phyloP scores from a whole-genome alignment of 352 stramenopile species.

The Pythium sukuiense region DNA sequence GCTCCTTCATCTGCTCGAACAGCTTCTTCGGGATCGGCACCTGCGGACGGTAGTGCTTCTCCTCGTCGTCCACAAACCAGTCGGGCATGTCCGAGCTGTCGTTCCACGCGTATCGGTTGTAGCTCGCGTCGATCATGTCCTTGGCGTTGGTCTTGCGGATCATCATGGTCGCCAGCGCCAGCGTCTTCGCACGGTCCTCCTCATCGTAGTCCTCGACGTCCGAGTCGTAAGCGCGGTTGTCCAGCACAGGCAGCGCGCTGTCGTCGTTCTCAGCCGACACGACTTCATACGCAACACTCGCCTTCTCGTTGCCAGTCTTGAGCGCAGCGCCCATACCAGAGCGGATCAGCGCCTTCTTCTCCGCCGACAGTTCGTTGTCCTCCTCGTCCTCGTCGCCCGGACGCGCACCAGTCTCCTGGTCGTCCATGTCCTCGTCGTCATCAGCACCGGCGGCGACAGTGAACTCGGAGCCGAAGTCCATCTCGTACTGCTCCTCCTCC shows the following conservation, averaged over 20 bases:
- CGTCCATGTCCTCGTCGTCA: constrained; percentile 52
- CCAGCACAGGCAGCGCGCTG: constrained; percentile 59
- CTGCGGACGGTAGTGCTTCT: constrained; percentile 97
- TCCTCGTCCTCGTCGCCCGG: constrained; percentile 10
- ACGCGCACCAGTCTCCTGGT: constrained; percentile 21
- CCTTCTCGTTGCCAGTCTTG: constrained; percentile 1
- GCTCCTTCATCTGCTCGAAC: constrained; percentile 97
- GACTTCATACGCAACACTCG: constrained; percentile 47
- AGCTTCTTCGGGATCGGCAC: constrained; percentile 95
- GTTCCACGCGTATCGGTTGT: constrained; percentile 99
- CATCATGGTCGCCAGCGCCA: constrained; percentile 99
- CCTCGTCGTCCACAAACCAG: constrained; percentile 97
- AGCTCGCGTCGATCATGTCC: constrained; percentile 97
- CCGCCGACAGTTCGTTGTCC: constrained; percentile 32
- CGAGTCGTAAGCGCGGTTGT: constrained; percentile 94
- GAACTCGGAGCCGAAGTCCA: constrained; percentile 76
- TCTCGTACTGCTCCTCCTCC: constrained; percentile 83
- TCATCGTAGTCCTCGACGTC: constrained; percentile 98
- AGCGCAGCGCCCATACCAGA: constrained; percentile 81
- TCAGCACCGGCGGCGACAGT: constrained; percentile 39
- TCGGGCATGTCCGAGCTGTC: constrained; percentile 95
- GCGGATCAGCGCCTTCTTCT: constrained; percentile 84
- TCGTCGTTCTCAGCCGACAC: constrained; percentile 39
- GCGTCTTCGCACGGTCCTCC: constrained; percentile 94
- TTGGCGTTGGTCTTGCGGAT: constrained; percentile 96